phyloP scores from a whole-genome alignment of 345 rosid species.

The Arabidopsis thaliana region TAIR10.1 NC_003075.7:9151001-9151500 shows the following conservation, averaged over 20 bases:
- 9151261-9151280: conserved; percentile 67
- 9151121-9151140: conserved; percentile 78
- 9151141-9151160: conserved; percentile 59
- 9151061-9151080: conserved; percentile 3
- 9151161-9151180: conserved; percentile 68
- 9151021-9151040: not conserved
- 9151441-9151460: conserved; percentile 59
- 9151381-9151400: conserved; percentile 74
- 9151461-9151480: conserved; percentile 59
- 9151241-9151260: conserved; percentile 72
- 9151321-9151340: conserved; percentile 63
- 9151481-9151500: conserved; percentile 79
- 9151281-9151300: conserved; percentile 83
- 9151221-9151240: conserved; percentile 86
- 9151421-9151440: conserved; percentile 75
- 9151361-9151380: conserved; percentile 49
- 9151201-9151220: conserved; percentile 69
- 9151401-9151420: conserved; percentile 82
- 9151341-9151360: conserved; percentile 41
- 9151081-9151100: conserved; percentile 22
- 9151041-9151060: not conserved
- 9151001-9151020: not conserved
- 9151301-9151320: conserved; percentile 75
- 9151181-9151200: conserved; percentile 72
- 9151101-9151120: conserved; percentile 50